phyloP scores from a whole-genome alignment of 306 rosid genomes.

The Corylus avellana region DNA sequence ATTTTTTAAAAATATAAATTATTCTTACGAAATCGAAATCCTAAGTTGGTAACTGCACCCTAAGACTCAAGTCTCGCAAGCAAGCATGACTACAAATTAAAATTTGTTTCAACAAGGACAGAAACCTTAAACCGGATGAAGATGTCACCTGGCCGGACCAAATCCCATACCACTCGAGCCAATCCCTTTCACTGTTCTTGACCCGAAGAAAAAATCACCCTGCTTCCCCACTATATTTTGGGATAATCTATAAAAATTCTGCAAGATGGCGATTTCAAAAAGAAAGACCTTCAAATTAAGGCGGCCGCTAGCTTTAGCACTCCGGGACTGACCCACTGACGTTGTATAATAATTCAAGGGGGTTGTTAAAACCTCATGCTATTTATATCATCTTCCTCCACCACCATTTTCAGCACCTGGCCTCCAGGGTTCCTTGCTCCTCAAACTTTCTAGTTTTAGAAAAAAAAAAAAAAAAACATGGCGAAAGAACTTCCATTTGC shows the following conservation, averaged over 20 bases:
- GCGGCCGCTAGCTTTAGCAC: background rate
- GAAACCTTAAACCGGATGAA: too few relatives aligned
- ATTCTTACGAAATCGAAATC: too few relatives aligned
- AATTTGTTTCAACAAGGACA: too few relatives aligned
- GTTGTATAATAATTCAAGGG: background rate
- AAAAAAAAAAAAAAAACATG: conserved; percentile 8
- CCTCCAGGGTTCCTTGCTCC: background rate
- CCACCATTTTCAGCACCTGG: background rate
- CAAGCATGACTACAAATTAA: too few relatives aligned
- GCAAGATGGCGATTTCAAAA: background rate
- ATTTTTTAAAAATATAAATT: too few relatives aligned
- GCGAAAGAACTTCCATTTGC: conserved; percentile 35
- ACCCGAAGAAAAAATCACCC: too few relatives aligned
- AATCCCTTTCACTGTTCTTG: too few relatives aligned
- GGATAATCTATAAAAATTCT: background rate
- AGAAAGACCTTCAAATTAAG: background rate
- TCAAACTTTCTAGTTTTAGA: background rate
- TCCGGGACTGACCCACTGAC: background rate
- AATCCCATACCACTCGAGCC: too few relatives aligned
- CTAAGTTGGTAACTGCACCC: too few relatives aligned
- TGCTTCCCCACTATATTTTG: background rate
- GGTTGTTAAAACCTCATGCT: background rate
- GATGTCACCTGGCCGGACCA: too few relatives aligned
- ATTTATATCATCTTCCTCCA: background rate
- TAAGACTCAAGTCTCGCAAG: too few relatives aligned